Evolutionary conservation across 73 alveolate genomes (phyloP), one percentile per base, ranked within the genome.

Genomic region (Tetrahymena malaccensis): DNA sequence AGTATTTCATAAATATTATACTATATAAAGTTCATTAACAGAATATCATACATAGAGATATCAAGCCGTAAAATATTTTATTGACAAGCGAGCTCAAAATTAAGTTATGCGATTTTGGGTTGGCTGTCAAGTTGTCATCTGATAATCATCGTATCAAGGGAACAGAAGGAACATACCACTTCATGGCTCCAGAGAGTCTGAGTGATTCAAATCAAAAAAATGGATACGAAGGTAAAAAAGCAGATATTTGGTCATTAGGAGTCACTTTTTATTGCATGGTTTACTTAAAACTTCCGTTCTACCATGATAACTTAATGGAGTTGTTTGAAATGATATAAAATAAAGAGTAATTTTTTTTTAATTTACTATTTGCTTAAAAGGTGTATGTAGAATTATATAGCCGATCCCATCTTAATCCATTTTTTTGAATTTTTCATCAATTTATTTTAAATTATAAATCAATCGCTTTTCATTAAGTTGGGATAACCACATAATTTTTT

Each of bases 241-340:
- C 98, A 55, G 99, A 99, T 95, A 98, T 99, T 44, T 99, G 99
- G 99, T 99, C 99, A 9, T 96, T 98, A 35, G 99, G 99, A 43
- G 96, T 98, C 6, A 98, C 99, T 10, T 94, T 98, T 33, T 99
- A 98, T 97, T 97, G 98, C 43, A 89, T 99, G 94, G 96, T 98
- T 27, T 99, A 94, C 85, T 96, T 96, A 83, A 98, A 96, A 94
- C 97, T 98, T 43, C 99, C 99, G 0, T 98, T 96, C 96, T 94
- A 96, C 95, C 98, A 97, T 55, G 98, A 94, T 58, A 96, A 95
- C 83, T 97, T 97, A 55, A 93, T 96, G 43, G 99, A 97, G 37
- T 95, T 98, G 43, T 96, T 97, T 95, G 98, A 98, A 40, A 85
- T 85, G 37, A 97, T 98, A 21, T 58, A 84, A 83, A 85, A 95